These are phyloP conservation scores for Coffea canephora DNA, from an alignment of 257 asterid genomes.

Conservation along the genomic window DNA sequence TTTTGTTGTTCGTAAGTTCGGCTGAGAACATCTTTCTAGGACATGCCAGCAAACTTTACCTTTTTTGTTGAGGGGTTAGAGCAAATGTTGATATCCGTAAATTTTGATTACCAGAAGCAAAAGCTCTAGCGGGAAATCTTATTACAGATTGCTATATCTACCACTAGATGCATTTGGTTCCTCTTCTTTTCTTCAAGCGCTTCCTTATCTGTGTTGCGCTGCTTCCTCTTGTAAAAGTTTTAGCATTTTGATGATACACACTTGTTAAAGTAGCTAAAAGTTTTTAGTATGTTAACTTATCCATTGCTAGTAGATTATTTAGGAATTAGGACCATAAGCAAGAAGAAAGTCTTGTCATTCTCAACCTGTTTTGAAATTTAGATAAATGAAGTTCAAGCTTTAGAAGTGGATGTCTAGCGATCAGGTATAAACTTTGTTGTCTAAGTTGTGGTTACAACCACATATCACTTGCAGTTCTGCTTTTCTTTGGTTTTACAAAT, in stretches of 20 bases:
- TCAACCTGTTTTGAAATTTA: background rate
- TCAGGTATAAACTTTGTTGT: background rate
- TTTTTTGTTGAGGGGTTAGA: background rate
- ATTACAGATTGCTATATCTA: background rate
- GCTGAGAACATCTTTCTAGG: background rate
- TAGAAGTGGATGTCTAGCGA: background rate
- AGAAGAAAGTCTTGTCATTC: background rate
- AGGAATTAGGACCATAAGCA: background rate
- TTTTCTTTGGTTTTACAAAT: background rate
- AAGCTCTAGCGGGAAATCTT: background rate
- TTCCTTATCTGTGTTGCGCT: background rate
- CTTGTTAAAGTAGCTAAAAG: background rate
- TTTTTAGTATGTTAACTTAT: background rate
- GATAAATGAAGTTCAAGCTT: background rate
- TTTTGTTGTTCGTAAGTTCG: background rate
- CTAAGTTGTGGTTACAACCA: background rate
- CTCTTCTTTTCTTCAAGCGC: background rate
- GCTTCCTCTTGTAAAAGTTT: background rate
- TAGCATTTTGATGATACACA: background rate
- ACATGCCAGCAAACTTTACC: background rate
- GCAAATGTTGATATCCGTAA: background rate
- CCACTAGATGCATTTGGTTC: background rate
- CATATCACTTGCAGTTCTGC: background rate
- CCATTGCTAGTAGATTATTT: background rate
- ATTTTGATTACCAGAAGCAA: background rate